A percentile compares a stretch with the other conserved stretches of the same genome.
phyloP scores from a whole-genome alignment of 495 filamentous ascomycete species.

The Penicillium longicatenatum region DNA sequence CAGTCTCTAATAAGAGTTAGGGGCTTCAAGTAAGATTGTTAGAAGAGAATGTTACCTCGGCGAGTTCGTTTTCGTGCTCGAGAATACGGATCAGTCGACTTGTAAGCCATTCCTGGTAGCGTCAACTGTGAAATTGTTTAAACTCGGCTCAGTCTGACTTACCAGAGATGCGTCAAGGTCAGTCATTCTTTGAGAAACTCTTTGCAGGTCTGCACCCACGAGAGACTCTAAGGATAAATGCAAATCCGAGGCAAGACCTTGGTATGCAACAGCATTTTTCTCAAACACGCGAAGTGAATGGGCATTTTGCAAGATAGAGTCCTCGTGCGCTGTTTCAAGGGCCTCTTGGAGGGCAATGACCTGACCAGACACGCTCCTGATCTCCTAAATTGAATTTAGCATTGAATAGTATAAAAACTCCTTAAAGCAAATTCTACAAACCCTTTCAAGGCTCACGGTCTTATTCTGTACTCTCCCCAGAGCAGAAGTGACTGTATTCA shows the following conservation, averaged over 20 bases:
- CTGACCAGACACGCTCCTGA: conserved; percentile 28
- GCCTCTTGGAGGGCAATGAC: conserved; percentile 30
- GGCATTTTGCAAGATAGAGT: conserved; percentile 30
- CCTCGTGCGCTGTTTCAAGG: conserved; percentile 36
- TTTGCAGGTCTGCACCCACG: conserved; percentile 26
- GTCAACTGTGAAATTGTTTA: background rate
- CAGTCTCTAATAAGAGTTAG: conserved; percentile 29
- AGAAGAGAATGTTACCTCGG: conserved; percentile 25
- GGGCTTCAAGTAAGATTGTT: background rate
- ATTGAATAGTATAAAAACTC: background rate
- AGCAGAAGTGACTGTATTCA: conserved; percentile 23
- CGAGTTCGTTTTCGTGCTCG: conserved; percentile 34
- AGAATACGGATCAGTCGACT: conserved; percentile 31
- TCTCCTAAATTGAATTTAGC: background rate
- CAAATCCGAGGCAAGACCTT: conserved; percentile 34
- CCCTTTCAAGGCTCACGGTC: conserved; percentile 35
- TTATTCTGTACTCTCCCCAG: conserved; percentile 28
- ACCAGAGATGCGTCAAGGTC: conserved; percentile 37
- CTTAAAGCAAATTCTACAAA: conserved; percentile 10
- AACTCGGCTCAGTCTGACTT: background rate
- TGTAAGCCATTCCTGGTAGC: conserved; percentile 30
- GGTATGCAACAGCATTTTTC: conserved; percentile 26
- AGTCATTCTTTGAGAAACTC: conserved; percentile 33
- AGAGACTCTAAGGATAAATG: conserved; percentile 30
- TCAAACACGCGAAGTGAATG: conserved; percentile 27